Percentiles rank a stretch among this genome's conserved stretches.
Evolutionary conservation across 78 protist genomes (phyloP).

Genomic region (Chrysochromulina parva): DNA sequence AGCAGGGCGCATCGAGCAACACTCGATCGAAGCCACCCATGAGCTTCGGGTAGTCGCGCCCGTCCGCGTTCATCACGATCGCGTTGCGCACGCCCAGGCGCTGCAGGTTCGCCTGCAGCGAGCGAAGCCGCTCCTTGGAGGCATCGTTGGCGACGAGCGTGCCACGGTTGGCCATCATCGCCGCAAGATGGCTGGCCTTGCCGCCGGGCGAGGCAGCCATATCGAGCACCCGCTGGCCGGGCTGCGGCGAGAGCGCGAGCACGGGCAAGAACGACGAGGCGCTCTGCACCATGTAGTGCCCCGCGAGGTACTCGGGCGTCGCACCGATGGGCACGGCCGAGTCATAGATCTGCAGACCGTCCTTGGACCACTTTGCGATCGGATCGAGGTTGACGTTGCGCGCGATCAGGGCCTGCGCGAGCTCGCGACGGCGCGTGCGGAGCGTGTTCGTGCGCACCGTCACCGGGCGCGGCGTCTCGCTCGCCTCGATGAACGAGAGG

Average conservation of each 20-base stretch:
- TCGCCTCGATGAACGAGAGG: constrained; percentile 89
- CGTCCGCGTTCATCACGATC: constrained; percentile 72
- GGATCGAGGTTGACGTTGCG: constrained; percentile 89
- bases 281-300: constrained; percentile 96
- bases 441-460: constrained; percentile 96
- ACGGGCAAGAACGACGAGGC: constrained; percentile 97
- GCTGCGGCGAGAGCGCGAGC: not conserved
- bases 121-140: constrained; percentile 76
- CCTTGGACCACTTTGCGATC: constrained; percentile 69
- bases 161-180: not conserved
- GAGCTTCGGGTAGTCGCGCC: constrained; percentile 78
- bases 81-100: constrained; percentile 70
- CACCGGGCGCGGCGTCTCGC: constrained; percentile 93
- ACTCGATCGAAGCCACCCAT: constrained; percentile 92
- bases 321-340: constrained; percentile 84
- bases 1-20: constrained; percentile 99
- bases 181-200: constrained; percentile 90
- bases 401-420: constrained; percentile 78
- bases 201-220: constrained; percentile 99
- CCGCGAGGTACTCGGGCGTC: constrained; percentile 95
- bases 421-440: constrained; percentile 82
- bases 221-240: constrained; percentile 79
- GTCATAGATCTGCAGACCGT: constrained; percentile 93
- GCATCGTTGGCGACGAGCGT: constrained; percentile 93
- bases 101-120: constrained; percentile 84